Conservation (phyloP, 176 grass and related monocot species). For the Oryza meyeriana region DNA sequence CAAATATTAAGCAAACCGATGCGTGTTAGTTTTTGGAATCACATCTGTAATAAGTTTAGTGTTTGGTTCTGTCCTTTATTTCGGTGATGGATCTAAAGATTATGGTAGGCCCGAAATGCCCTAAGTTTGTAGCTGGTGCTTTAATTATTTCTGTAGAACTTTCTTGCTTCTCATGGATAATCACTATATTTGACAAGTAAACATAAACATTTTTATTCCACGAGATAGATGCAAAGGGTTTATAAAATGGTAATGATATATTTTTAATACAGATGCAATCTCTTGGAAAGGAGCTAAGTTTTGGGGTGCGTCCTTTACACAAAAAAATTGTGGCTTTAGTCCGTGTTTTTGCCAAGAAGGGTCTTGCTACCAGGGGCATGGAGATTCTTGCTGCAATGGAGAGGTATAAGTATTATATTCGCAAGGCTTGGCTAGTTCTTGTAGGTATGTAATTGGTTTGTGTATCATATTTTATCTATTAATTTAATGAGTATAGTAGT, state of each 20-base stretch:
- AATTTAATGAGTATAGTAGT: slow-evolving; percentile 22
- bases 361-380: slow-evolving; percentile 75
- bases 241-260: slow-evolving; percentile 15
- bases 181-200: not conserved
- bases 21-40: too few species aligned
- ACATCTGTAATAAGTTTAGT: not conserved
- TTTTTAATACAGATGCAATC: slow-evolving; percentile 77
- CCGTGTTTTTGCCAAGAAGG: slow-evolving; percentile 87
- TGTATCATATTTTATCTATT: slow-evolving; percentile 19
- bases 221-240: not conserved
- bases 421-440: slow-evolving; percentile 86
- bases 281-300: slow-evolving; percentile 85
- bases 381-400: slow-evolving; percentile 97
- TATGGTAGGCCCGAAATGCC: not conserved
- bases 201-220: not conserved
- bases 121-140: not conserved
- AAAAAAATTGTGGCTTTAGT: slow-evolving; percentile 90
- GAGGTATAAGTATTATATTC: slow-evolving; percentile 83
- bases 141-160: slow-evolving; percentile 2
- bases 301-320: slow-evolving; percentile 62
- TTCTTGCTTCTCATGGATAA: not conserved
- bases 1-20: not conserved
- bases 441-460: slow-evolving; percentile 59
- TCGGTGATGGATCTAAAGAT: not conserved
- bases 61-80: slow-evolving; percentile 18